Base-by-base conservation (phyloP, 2,329 filamentous ascomycete genomes). In the Cyanodermella asteris region DNA sequence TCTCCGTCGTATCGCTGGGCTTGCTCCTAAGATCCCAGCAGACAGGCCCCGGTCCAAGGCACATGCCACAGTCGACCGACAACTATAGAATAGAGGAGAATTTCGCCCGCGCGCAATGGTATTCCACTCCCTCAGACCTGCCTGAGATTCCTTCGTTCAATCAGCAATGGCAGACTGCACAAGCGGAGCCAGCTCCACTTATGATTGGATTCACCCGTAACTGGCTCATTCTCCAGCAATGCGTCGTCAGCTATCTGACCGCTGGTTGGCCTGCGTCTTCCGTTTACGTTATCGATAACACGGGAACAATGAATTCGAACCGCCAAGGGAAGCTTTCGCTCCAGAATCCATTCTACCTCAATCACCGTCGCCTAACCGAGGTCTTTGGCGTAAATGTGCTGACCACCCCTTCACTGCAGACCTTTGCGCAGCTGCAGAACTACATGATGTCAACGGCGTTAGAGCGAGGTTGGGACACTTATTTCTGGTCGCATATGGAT, bases 221-320 rank as follows among this genome's bases (percentile, higher is more conserved):
- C 28, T 64, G 56, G 54, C 53, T 55, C 3, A 45, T 67, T 28
- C 48, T 69, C 2, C 50, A 62, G 9, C 64, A 68, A 41, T 47
- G 54, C 3, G 55, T 68, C 2, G 51, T 64, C 7, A 56, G 51
- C 7, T 69, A 68, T 39, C 56, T 69, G 32, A 58, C 61, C 1
- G 58, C 60, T 3, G 64, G 63, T 24, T 69, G 63, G 62, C 64
- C 62, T 2, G 42, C 59, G 0, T 46, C 47, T 12, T 53, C 66
- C 32, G 65, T 69, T 30, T 59, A 60, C 32, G 55, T 68, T 2
- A 43, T 68, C 15, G 64, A 69, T 36, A 69, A 69, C 42, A 68
- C 57, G 5, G 62, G 62, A 5, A 55, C 56, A 9, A 59, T 64
- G 38, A 44, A 58, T 27, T 53, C 58, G 24, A 68, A 68, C 36